phyloP scores from a whole-genome alignment of 2,329 filamentous ascomycete genomes.

The Coniochaeta ligniaria region DNA sequence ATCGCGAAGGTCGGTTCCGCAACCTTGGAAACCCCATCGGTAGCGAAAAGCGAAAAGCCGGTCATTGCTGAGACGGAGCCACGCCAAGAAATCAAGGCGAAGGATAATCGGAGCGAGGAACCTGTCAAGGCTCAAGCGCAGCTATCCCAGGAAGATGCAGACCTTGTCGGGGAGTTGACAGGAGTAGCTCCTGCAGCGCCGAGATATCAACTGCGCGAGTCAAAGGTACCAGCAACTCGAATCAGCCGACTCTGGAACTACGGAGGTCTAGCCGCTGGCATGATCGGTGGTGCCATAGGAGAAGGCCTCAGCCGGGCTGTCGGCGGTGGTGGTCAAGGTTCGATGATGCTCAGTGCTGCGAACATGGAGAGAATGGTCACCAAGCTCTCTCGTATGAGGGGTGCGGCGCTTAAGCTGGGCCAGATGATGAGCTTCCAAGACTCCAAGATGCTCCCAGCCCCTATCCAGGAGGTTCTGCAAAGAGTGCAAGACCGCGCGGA shows the following conservation, averaged over 20 bases:
- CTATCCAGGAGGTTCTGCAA: constrained; percentile 84
- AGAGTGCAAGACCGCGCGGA: constrained; percentile 94
- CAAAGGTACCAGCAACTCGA: constrained; percentile 80
- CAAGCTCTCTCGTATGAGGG: constrained; percentile 92
- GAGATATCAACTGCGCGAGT: constrained; percentile 72
- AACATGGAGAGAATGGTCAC: constrained; percentile 93
- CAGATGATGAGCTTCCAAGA: constrained; percentile 99
- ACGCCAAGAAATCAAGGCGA: neutral
- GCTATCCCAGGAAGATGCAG: constrained; percentile 17
- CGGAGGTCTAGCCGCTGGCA: constrained; percentile 82
- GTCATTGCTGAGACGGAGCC: neutral
- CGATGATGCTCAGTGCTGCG: constrained; percentile 75
- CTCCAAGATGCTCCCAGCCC: constrained; percentile 82
- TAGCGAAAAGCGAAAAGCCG: neutral
- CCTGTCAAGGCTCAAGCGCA: constrained; percentile 5
- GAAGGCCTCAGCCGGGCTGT: constrained; percentile 78
- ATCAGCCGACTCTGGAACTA: constrained; percentile 92
- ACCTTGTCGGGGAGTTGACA: constrained; percentile 13
- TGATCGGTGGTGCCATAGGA: constrained; percentile 86
- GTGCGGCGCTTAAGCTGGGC: constrained; percentile 91
- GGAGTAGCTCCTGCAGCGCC: constrained; percentile 16
- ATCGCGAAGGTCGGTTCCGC: neutral
- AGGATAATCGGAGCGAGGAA: neutral
- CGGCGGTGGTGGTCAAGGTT: constrained; percentile 61
- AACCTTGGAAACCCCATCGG: neutral